A percentile compares a stretch with the other conserved stretches of the same genome.
Conservation (phyloP, 2,329 filamentous ascomycete genomes). For the Neonectria neomacrospora region DNA sequence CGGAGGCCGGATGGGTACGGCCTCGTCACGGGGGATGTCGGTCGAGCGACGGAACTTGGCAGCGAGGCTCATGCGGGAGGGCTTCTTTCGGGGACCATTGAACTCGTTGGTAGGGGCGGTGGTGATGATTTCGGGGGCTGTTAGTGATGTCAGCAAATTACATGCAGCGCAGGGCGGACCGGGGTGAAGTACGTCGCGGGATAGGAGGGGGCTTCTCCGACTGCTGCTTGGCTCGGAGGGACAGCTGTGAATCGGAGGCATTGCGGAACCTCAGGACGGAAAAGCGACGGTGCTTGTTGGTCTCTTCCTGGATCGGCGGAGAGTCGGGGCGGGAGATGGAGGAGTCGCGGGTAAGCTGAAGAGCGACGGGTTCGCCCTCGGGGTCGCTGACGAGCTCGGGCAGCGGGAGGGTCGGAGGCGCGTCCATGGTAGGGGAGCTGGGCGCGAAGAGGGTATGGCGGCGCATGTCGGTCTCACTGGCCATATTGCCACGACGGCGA, state of each 20-base stretch:
- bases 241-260: conserved; percentile 91
- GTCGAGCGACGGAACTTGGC: conserved; percentile 64
- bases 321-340: conserved; percentile 54
- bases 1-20: conserved; percentile 24
- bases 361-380: conserved; percentile 32
- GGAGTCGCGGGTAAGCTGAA: conserved; percentile 41
- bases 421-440: conserved; percentile 44
- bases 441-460: conserved; percentile 58
- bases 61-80: conserved; percentile 65
- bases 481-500: conserved; percentile 69
- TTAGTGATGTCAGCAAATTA: conserved; percentile 34
- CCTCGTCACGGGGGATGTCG: conserved; percentile 55
- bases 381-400: conserved; percentile 34
- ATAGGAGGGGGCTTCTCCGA: conserved; percentile 66
- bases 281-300: conserved; percentile 68
- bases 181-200: conserved; percentile 63
- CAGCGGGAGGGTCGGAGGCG: conserved; percentile 37
- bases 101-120: conserved; percentile 84
- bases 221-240: conserved; percentile 77
- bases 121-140: conserved; percentile 83
- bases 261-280: conserved; percentile 86
- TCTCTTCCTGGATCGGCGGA: conserved; percentile 66
- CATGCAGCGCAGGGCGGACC: conserved; percentile 11
- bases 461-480: conserved; percentile 69
- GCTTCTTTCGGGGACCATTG: conserved; percentile 63